Base-by-base conservation (phyloP, 2,329 filamentous ascomycete genomes). In the Hypocreales sp. region DNA sequence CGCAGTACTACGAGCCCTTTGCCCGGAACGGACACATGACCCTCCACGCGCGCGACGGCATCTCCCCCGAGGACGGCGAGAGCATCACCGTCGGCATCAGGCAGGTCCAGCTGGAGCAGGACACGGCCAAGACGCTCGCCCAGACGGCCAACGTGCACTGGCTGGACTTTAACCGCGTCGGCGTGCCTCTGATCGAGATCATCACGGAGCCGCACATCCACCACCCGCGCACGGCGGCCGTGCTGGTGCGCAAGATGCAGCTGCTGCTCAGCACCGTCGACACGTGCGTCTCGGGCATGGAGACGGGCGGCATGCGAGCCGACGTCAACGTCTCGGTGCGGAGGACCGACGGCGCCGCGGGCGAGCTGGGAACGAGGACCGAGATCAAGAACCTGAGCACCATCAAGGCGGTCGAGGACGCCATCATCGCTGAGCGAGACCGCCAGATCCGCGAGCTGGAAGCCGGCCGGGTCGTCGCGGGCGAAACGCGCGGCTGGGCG, bases 331-430 rank as follows among this genome's bases (percentile, higher is more conserved):
- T 98, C 5, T 94, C 86, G 3, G 75, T 98, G 8, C 67, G 75
- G 32, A 64, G 71, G 25, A 56, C 53, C 1, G 61, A 59, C n/a
- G 60, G 60, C 11, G 41, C 46, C 0, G 35, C 36, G 9, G 41
- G 33, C 2, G 47, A 47, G 3, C 62, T 95, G 1, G 90, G 90
- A 3, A 83, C 84, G 39, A 68, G 87, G 29, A 94, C 86, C 0
- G 90, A 98, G 54, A 95, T 98, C 56, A 98, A 98, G 56, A 98
- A 98, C 44, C 47, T 98, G 38, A 87, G 80, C 49, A 92, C 82
- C 29, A 84, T 94, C 59, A 93, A 92, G 48, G 83, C 86, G 1
- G 79, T 98, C 2, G 86, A 95, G 50, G 86, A 94, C 41, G 87
- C 90, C 22, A 84, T 98, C 35, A 75, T 87, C 28, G 82, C 86